phyloP scores from a whole-genome alignment of 257 asterid species.

The Fraxinus cuspidata region DNA sequence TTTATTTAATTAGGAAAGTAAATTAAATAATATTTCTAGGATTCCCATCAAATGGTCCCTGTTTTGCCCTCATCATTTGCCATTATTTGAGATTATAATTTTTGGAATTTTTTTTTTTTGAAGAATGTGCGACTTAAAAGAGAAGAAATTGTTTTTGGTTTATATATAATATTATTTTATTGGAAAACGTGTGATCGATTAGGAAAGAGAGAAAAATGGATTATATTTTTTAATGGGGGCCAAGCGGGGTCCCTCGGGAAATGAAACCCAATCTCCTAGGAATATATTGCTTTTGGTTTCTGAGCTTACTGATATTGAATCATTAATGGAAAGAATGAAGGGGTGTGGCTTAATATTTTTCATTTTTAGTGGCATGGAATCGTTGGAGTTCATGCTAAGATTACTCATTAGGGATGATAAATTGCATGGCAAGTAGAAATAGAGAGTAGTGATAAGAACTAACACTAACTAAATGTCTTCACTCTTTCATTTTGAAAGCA shows the following conservation, averaged over 20 bases:
- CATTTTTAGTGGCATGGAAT: background rate
- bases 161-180: no score
- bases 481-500: background rate
- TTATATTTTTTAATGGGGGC: no score
- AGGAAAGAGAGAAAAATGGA: no score
- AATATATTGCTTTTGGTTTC: background rate
- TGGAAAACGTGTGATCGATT: no score
- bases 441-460: background rate
- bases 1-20: no score
- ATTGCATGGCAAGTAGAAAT: background rate
- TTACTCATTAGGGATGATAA: background rate
- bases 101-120: no score
- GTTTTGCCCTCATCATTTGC: no score
- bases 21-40: no score
- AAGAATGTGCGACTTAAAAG: no score
- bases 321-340: background rate
- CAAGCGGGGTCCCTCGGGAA: slow-evolving; percentile 31
- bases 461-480: background rate
- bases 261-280: slow-evolving; percentile 34
- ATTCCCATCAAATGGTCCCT: slow-evolving; percentile 42
- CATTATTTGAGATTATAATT: no score
- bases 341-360: background rate
- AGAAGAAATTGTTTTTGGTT: no score
- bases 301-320: background rate
- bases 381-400: background rate